Evolutionary conservation across 164 flowering plant species (phyloP), one percentile per base, ranked within the genome.

Genomic region (Kingdonia uniflora): DNA sequence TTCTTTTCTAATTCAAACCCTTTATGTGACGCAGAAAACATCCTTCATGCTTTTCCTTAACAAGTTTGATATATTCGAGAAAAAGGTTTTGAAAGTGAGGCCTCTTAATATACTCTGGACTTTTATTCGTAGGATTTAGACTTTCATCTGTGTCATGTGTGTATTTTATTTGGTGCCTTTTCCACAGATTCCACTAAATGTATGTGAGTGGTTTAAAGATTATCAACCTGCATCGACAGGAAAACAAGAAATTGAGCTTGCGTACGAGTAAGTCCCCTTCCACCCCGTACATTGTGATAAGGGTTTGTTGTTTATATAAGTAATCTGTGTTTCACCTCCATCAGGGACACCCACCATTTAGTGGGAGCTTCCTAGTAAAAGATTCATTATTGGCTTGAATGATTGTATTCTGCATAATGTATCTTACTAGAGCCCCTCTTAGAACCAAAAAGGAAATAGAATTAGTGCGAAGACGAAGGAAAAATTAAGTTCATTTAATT

Each of bases 181-280:
- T 52, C 45, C 15, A 42, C 62, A 92, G 99, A 97, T 92, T 13
- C 97, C 97, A 19, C 66, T 88, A 49, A 86, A 76, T 71, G 82
- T 61, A 10, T 94, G 99, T n/a, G 90, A 84, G 44, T 94, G 99
- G 99, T 89, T 94, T 72, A 82, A 83, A 68, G 99, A 94, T 73
- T 94, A 94, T 72, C 89, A 84, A 67, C 92, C 95, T 13, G 70
- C 78, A 57, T 76, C 95, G 33, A 67, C 87, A 2, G 99, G 99
- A 64, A 86, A 84, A 58, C 97, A 89, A 67, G 97, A 94, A 75
- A 73, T 80, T 16, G 99, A 94, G 64, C 87, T 88, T 70, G 99
- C 99, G 25, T 94, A 94, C 17, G 97, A 94, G 99, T 94, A 81
- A 80, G 96, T 46, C 42, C 42, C n/a, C 35, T 29, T 29, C 35